These are phyloP conservation scores for Cymodocea nodosa DNA, from an alignment of 116 monocot genomes.

Conservation along the genomic window DNA sequence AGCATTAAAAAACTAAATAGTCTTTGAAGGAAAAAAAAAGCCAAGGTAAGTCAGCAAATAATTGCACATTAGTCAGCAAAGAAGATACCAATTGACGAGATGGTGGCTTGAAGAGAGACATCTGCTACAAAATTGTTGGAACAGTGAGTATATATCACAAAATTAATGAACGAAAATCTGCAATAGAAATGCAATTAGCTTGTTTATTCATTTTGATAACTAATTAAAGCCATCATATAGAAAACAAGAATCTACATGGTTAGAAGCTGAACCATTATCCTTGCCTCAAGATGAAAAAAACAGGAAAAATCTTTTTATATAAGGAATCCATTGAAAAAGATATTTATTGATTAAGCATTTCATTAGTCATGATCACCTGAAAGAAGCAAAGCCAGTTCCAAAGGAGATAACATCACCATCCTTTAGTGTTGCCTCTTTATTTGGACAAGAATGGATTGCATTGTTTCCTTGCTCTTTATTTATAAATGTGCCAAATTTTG, in stretches of 20 bases:
- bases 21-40: too few relatives aligned
- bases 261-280: background rate
- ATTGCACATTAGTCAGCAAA: background rate
- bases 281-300: background rate
- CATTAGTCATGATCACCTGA: slow-evolving; percentile 42
- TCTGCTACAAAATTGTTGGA: slow-evolving; percentile 15
- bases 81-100: slow-evolving; percentile 54
- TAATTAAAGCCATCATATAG: too few relatives aligned
- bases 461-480: slow-evolving; percentile 46
- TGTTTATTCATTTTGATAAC: too few relatives aligned
- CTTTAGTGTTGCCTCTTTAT: slow-evolving; percentile 31
- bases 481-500: slow-evolving; percentile 78
- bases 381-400: slow-evolving; percentile 79
- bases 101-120: slow-evolving; percentile 23
- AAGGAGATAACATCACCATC: slow-evolving; percentile 60
- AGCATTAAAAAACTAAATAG: too few relatives aligned
- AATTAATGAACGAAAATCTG: slow-evolving; percentile 58
- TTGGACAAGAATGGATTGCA: slow-evolving; percentile 33
- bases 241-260: background rate
- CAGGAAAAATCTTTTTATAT: background rate
- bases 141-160: slow-evolving; percentile 27
- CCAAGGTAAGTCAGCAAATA: too few relatives aligned
- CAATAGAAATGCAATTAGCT: slow-evolving; percentile 5
- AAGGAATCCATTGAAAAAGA: background rate
- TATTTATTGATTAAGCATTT: background rate